Evolutionary conservation across 306 rosid species (phyloP).

Genomic region (Medicago arabica): DNA sequence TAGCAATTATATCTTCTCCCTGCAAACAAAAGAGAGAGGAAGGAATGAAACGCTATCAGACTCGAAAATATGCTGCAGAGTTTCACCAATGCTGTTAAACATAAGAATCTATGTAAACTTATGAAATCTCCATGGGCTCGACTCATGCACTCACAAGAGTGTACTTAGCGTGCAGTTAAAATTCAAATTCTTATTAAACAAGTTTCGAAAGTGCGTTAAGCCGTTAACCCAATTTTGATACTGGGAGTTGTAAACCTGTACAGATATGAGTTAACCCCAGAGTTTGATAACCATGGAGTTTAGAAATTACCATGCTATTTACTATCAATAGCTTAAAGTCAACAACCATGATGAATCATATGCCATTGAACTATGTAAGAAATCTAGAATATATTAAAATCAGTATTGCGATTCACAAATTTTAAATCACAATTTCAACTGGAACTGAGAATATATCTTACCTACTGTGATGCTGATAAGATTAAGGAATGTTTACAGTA

Average conservation of each 20-base stretch:
- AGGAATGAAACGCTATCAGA: slow-evolving; percentile 33
- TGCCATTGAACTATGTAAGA: slow-evolving; percentile 13
- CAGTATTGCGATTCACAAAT: slow-evolving; percentile 2
- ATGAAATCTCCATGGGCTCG: background rate
- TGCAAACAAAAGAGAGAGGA: slow-evolving; percentile 45
- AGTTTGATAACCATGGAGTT: slow-evolving; percentile 1
- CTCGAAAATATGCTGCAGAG: slow-evolving; percentile 10
- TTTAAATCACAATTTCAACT: slow-evolving; percentile 27
- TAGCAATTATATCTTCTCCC: slow-evolving; percentile 90
- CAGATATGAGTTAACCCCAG: background rate
- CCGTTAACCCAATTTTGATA: background rate
- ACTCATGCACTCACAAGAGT: background rate
- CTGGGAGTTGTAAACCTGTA: background rate
- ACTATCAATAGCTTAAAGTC: slow-evolving; percentile 21
- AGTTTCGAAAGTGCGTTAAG: background rate
- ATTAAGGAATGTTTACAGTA: slow-evolving; percentile 3
- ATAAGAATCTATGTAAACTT: background rate
- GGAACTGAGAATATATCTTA: slow-evolving; percentile 7
- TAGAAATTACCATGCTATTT: slow-evolving; percentile 7
- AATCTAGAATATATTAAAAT: slow-evolving; percentile 21
- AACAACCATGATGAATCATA: slow-evolving; percentile 18
- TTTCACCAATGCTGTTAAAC: slow-evolving; percentile 6
- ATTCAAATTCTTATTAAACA: background rate
- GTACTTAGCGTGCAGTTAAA: background rate
- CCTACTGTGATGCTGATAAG: slow-evolving; percentile 27